phyloP scores from a whole-genome alignment of 2,329 filamentous ascomycete species.

The Camillea tinctor region DNA sequence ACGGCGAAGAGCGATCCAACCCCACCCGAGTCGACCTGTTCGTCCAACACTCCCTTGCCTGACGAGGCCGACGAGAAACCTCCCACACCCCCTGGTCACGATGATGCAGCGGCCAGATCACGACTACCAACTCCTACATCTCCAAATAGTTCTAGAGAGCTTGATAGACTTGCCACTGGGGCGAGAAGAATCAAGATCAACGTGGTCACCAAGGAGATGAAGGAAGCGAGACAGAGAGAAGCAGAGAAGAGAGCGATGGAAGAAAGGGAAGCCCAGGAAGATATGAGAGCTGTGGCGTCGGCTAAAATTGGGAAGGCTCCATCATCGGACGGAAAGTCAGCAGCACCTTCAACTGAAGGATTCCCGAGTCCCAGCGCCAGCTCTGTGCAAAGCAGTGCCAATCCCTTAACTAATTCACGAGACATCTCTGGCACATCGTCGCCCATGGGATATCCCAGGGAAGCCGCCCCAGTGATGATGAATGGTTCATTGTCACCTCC shows the following conservation, averaged over 20 bases:
- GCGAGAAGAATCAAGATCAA: conserved; percentile 66
- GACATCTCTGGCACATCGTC: neutral
- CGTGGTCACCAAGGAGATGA: conserved; percentile 57
- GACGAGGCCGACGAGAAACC: conserved; percentile 3
- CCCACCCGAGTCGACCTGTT: conserved; percentile 5
- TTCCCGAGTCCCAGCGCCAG: neutral
- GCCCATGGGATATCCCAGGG: neutral
- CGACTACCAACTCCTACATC: conserved; percentile 23
- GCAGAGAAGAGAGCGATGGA: conserved; percentile 15
- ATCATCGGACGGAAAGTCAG: neutral
- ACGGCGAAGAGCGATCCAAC: conserved; percentile 16
- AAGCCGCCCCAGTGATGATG: neutral
- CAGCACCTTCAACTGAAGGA: neutral
- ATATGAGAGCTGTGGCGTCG: neutral
- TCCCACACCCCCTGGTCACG: conserved; percentile 3
- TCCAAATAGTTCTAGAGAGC: conserved; percentile 28
- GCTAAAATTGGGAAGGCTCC: neutral
- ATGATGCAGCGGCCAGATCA: conserved; percentile 4
- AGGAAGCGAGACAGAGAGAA: conserved; percentile 49
- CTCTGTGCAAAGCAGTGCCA: neutral
- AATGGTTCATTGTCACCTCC: neutral
- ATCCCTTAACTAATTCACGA: neutral
- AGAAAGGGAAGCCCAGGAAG: conserved; percentile 1
- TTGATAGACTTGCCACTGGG: conserved; percentile 56
- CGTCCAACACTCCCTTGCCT: conserved; percentile 8